Conservation (phyloP, 2,329 filamentous ascomycete genomes). For the Aspergillus vadensis region DNA sequence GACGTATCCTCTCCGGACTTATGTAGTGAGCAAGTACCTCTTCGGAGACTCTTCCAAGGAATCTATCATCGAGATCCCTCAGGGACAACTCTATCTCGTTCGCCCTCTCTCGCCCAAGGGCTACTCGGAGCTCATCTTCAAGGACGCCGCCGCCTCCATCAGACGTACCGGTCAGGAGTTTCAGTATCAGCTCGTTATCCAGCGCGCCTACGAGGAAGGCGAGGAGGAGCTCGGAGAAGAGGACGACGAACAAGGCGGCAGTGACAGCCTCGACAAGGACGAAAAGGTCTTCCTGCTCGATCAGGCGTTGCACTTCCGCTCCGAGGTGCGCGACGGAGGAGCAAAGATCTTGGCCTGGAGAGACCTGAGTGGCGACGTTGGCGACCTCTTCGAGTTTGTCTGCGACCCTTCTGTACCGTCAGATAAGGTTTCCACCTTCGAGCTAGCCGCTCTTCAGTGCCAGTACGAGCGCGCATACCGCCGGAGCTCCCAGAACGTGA, state of each 20-base stretch:
- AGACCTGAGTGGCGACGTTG: constrained; percentile 88
- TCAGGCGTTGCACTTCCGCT: constrained; percentile 83
- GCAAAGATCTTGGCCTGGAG: constrained; percentile 92
- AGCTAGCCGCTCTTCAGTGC: constrained; percentile 82
- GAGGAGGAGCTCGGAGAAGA: constrained; percentile 93
- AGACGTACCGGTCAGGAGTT: constrained; percentile 91
- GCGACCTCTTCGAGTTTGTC: constrained; percentile 97
- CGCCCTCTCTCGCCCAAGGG: constrained; percentile 93
- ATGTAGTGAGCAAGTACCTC: constrained; percentile 82
- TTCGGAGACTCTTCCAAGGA: constrained; percentile 89
- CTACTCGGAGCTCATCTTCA: constrained; percentile 98
- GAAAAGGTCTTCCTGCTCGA: constrained; percentile 98
- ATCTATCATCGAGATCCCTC: constrained; percentile 88
- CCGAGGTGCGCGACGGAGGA: constrained; percentile 75
- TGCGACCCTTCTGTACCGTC: constrained; percentile 74
- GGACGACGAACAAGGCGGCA: constrained; percentile 76
- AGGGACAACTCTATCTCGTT: constrained; percentile 96
- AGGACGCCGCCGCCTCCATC: constrained; percentile 90
- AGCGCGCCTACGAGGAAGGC: constrained; percentile 95
- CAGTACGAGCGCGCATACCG: constrained; percentile 97
- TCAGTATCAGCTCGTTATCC: constrained; percentile 95
- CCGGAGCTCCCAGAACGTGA: constrained; percentile 75
- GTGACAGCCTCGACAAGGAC: constrained; percentile 86
- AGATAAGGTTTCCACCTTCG: constrained; percentile 75
- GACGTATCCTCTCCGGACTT: constrained; percentile 1